Evolutionary conservation across 78 protist genomes (phyloP), one percentile per base, ranked within the genome.

Genomic region (Goniomonas avonlea): DNA sequence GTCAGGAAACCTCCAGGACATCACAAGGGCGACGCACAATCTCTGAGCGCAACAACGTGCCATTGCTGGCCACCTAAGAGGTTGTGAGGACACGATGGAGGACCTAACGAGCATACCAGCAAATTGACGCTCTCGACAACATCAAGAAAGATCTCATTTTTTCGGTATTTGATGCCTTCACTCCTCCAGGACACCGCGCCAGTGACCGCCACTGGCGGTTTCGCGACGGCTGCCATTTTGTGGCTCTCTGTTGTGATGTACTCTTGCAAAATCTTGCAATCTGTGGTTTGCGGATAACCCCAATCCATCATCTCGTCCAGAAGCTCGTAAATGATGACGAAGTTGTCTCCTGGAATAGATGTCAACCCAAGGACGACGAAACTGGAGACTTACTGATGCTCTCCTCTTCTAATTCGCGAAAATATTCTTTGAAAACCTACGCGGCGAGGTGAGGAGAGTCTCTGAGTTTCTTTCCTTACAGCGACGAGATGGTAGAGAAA

Each of bases 291-390:
- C 29, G 96, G 25, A 65, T 89, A 91, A 21, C 99, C 99, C 69
- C 91, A 94, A 73, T 97, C 99, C 95, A 95, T 91, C 95, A 96
- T 95, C 82, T 97, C 99, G 60, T 97, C 99, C 58, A 97, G 82
- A 17, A 97, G 92, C 78, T 97, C 99, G 87, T 95, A 95, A 21
- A 92, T 92, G 53, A 97, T 73, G 1, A 96, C 98, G 70, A 97
- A 97, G 89, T 97, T 97, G 85, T 97, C 99, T n/a, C n/a, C n/a
- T n/a, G n/a, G n/a, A n/a, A n/a, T n/a, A n/a, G n/a, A n/a, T n/a
- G n/a, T n/a, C n/a, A n/a, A n/a, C n/a, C n/a, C n/a, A n/a, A n/a
- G n/a, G n/a, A n/a, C n/a, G n/a, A n/a, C n/a, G n/a, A n/a, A n/a
- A n/a, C n/a, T n/a, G n/a, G n/a, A n/a, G n/a, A n/a, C n/a, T n/a